Evolutionary conservation across 345 rosid genomes (phyloP).

Genomic region (Anacardium occidentale): DNA sequence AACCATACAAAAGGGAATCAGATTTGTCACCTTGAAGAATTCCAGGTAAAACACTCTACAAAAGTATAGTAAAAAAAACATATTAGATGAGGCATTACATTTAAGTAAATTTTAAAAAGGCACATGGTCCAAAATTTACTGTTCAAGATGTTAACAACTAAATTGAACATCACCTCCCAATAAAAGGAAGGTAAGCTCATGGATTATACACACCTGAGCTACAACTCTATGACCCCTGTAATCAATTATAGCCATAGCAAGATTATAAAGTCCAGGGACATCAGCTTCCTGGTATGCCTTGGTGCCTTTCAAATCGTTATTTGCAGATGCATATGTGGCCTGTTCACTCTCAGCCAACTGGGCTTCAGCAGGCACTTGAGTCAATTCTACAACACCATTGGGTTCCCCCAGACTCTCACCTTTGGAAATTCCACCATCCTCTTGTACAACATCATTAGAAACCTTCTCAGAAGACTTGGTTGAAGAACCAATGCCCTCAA

Average conservation of each 20-base stretch:
- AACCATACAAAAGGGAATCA: slow-evolving; percentile 93
- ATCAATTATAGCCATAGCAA: slow-evolving; percentile 98
- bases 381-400: slow-evolving; percentile 32
- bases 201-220: slow-evolving; percentile 75
- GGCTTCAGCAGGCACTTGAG: slow-evolving; percentile 48
- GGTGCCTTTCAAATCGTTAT: slow-evolving; percentile 97
- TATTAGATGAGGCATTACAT: not conserved
- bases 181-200: slow-evolving; percentile 13
- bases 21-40: slow-evolving; percentile 99
- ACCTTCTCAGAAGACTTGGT: slow-evolving; percentile 40
- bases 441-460: slow-evolving; percentile 30
- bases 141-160: not conserved
- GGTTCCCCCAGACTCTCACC: slow-evolving; percentile 36
- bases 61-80: slow-evolving; percentile 14
- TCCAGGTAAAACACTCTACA: slow-evolving; percentile 99
- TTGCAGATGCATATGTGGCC: slow-evolving; percentile 98
- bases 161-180: not conserved
- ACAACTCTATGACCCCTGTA: slow-evolving; percentile 99
- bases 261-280: slow-evolving; percentile 90
- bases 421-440: slow-evolving; percentile 31
- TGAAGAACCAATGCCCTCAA: slow-evolving; percentile 22
- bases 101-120: not conserved
- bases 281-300: slow-evolving; percentile 98
- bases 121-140: not conserved
- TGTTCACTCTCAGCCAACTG: slow-evolving; percentile 89